Evolutionary conservation across 1,139 yeast genomes (phyloP).

Genomic region (Saccharomycopsis hybrid): DNA sequence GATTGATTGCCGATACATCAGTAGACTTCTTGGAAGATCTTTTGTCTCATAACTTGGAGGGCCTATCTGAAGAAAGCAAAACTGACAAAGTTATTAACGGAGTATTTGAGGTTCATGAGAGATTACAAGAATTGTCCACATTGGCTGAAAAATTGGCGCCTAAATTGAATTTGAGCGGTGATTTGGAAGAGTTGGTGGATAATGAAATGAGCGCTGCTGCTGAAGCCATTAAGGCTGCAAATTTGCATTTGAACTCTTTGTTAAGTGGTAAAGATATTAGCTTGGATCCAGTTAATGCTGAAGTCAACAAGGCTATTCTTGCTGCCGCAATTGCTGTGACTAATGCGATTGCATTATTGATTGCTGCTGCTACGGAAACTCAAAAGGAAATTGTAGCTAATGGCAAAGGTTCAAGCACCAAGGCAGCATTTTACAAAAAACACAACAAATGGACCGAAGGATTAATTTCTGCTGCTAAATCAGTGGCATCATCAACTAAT

Average conservation of each 20-base stretch:
- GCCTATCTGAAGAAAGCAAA: conserved; percentile 54
- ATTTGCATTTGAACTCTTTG: conserved; percentile 50
- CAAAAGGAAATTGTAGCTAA: conserved; percentile 76
- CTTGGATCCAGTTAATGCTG: conserved; percentile 53
- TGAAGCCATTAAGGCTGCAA: conserved; percentile 59
- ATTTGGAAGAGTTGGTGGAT: conserved; percentile 66
- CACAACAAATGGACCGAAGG: conserved; percentile 96
- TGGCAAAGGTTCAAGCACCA: conserved; percentile 60
- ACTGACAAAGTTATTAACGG: conserved; percentile 73
- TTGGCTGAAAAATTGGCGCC: conserved; percentile 56
- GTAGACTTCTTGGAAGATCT: conserved; percentile 59
- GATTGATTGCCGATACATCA: conserved; percentile 54
- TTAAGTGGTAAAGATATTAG: conserved; percentile 44
- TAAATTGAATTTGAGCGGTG: conserved; percentile 43
- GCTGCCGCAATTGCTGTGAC: conserved; percentile 80
- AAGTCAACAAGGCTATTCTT: conserved; percentile 71
- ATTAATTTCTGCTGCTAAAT: conserved; percentile 81
- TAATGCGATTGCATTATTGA: conserved; percentile 66
- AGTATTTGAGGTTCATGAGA: conserved; percentile 67
- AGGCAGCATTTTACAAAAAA: conserved; percentile 77
- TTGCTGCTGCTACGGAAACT: conserved; percentile 72
- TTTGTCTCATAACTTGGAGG: conserved; percentile 45
- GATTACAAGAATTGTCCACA: conserved; percentile 52
- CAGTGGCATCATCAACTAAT: conserved; percentile 82
- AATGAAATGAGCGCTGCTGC: conserved; percentile 70